Base-by-base conservation (phyloP, 1,284 basidiomycete species). In the Trametes versicolor region DNA sequence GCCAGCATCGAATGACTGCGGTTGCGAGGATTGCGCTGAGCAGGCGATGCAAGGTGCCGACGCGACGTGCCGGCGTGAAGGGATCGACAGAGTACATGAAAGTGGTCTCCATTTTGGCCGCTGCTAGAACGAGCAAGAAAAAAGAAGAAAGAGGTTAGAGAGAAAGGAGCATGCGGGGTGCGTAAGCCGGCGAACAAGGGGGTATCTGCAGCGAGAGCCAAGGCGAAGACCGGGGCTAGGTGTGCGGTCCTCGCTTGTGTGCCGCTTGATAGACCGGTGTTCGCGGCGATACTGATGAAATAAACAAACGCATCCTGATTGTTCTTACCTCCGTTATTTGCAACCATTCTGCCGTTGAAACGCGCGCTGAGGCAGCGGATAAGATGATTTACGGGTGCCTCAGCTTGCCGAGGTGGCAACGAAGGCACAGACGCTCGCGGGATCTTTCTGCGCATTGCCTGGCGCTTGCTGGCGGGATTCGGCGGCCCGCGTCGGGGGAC, bases 1-100 rank as follows among this genome's bases (percentile, higher is more conserved):
- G 87, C 88, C 88, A 90, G 75, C 88, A 90, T 63, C 88, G 79
- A 72, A 89, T 87, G 53, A 90, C 71, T 0, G 88, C 85, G 0
- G 88, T 90, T 2, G 88, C 87, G 6, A 90, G 77, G 17, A 88
- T 34, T 1, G 85, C 84, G 71, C 84, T 77, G 49, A 83, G 54
- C 64, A 87, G 81, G n/a, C 66, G 65, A 12, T 59, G 58, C 36
- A 69, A 58, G n/a, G 56, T 56, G 17, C 63, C 64, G 29, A 64
- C 57, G 19, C 36, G 56, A 12, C 53, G 60, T 0, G n/a, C 51
- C 17, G 67, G 65, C 47, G 67, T 27, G 66, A 72, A 72, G 41
- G 71, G 71, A 62, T 72, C 71, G 52, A 67, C 68, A 13, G 69
- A 57, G 62, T 71, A 69, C 71, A 69, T 68, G 62, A 68, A 66